Evolutionary conservation across 352 stramenopile species (phyloP), one percentile per base, ranked within the genome.

Genomic region (Discostella stelligera): DNA sequence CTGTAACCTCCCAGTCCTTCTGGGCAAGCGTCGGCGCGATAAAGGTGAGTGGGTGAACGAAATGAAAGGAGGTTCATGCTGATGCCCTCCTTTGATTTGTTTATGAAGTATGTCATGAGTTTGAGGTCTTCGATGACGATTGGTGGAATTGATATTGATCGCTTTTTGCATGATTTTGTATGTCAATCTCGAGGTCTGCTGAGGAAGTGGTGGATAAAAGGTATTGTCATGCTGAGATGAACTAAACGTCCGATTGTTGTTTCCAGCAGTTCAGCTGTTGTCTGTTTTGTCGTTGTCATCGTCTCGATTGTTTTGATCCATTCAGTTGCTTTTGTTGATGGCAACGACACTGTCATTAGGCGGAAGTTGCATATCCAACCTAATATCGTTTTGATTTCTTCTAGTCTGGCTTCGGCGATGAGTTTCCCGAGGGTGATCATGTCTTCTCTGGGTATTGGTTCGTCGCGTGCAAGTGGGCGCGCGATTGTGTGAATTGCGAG

Each of bases 61-160:
- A 32, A 70, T 1, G 50, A n/a, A 53, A 70, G 46, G 5, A 49
- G 23, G 20, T 70, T 70, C 46, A 70, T 48, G 46, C 32, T 46
- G n/a, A 70, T 61, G 0, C 62, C 46, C 0, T 14, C 18, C 6
- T 54, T 10, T 55, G 20, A 1, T 27, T 56, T 55, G 3, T 27
- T 20, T 0, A 66, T n/a, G 21, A 66, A 54, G 13, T 16, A 52
- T 13, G 21, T 55, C 23, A 60, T 50, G 1, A 69, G 48, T 8
- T 44, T 13, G 2, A 58, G 18, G 18, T 67, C 60, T n/a, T 67
- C 55, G 6, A 18, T 9, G 14, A 6, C 25, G n/a, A 32, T 65
- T 1, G 8, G 44, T 30, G n/a, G 14, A 20, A 68, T 46, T 6
- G 32, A 32, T 6, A 53, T 66, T 27, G 14, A 2, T 27, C 59